Conservation (phyloP, 495 filamentous ascomycete species). For the Xylaria sp. region DNA sequence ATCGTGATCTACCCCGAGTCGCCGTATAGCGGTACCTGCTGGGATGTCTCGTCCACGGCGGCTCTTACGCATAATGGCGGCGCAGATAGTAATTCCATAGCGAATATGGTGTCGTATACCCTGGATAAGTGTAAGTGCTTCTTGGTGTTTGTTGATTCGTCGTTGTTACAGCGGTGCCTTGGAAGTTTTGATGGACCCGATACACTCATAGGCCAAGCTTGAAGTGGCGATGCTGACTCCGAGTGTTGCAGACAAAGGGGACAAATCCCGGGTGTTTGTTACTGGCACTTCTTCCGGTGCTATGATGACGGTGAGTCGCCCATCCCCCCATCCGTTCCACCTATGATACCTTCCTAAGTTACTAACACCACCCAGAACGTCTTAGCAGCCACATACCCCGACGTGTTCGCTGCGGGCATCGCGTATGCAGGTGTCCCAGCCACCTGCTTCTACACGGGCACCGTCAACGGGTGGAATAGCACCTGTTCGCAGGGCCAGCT, state of each 20-base stretch:
- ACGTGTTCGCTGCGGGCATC: slow-evolving; percentile 60
- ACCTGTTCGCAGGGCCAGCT: slow-evolving; percentile 48
- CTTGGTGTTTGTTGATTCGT: not conserved
- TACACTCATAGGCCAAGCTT: not conserved
- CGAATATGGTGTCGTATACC: slow-evolving; percentile 63
- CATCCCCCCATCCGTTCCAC: not conserved
- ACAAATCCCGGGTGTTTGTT: slow-evolving; percentile 57
- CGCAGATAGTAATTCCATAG: slow-evolving; percentile 63
- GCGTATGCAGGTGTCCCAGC: slow-evolving; percentile 64
- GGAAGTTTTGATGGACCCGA: not conserved
- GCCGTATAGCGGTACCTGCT: slow-evolving; percentile 58
- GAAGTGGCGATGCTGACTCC: not conserved
- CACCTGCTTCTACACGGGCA: slow-evolving; percentile 61
- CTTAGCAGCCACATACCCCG: slow-evolving; percentile 63
- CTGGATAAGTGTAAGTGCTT: slow-evolving; percentile 42
- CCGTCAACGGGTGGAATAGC: slow-evolving; percentile 49
- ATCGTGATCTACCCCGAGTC: slow-evolving; percentile 64
- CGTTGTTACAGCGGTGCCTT: not conserved
- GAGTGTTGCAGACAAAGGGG: slow-evolving; percentile 45
- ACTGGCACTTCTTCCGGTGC: slow-evolving; percentile 62
- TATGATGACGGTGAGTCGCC: slow-evolving; percentile 47
- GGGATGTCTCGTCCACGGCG: slow-evolving; percentile 60
- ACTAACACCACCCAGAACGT: slow-evolving; percentile 50
- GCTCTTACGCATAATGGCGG: slow-evolving; percentile 62
- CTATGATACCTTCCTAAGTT: not conserved